phyloP scores from a whole-genome alignment of 2,329 filamentous ascomycete species.

The Plectosphaerella plurivora region DNA sequence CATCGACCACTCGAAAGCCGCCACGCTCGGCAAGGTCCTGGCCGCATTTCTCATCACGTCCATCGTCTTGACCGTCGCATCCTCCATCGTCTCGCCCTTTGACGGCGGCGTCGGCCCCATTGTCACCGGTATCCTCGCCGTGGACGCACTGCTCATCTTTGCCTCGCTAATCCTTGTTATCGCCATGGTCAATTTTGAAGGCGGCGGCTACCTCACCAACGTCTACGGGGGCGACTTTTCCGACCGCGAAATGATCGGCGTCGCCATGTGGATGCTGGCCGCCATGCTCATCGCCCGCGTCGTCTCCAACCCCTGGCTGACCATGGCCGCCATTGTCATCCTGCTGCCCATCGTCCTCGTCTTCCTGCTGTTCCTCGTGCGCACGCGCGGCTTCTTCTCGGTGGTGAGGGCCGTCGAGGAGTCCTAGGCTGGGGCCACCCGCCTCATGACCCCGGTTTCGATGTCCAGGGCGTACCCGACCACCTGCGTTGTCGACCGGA shows the following conservation, averaged over 20 bases:
- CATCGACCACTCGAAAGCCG: neutral
- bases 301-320: slow-evolving; percentile 1
- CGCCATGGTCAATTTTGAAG: slow-evolving; percentile 3
- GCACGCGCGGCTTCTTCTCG: neutral
- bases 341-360: neutral
- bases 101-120: neutral
- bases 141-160: slow-evolving; percentile 1
- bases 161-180: slow-evolving; percentile 3
- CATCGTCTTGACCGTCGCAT: neutral
- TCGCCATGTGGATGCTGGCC: slow-evolving; percentile 4
- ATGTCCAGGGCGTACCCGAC: too few species aligned
- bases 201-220: neutral
- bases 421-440: too few species aligned
- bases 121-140: neutral
- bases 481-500: too few species aligned
- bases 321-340: neutral
- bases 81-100: neutral
- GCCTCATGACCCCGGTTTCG: too few species aligned
- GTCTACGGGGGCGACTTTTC: neutral
- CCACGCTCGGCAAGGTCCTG: neutral
- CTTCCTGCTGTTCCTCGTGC: neutral
- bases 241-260: slow-evolving; percentile 1
- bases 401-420: neutral
- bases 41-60: slow-evolving; percentile 3
- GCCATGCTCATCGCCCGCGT: neutral